phyloP scores from a whole-genome alignment of 108 stramenopile genomes.

The Mayamaea pseudoterrestris region DNA sequence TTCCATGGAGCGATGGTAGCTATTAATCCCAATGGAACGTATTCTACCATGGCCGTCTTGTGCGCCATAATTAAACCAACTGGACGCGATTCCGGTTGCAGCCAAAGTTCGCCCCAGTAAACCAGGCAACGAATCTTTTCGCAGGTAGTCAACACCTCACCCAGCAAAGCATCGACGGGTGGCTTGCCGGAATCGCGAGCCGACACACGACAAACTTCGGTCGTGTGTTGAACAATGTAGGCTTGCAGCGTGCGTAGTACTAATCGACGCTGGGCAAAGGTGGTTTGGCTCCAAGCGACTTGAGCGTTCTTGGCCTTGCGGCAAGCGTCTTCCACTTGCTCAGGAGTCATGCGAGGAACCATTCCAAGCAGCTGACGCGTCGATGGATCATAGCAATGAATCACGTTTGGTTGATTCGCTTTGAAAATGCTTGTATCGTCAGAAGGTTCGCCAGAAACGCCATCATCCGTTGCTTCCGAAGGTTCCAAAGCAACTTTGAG shows the following conservation, averaged over 20 bases:
- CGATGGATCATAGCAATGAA: conserved; percentile 90
- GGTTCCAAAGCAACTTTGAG: conserved; percentile 25
- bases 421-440: conserved; percentile 9
- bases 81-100: conserved; percentile 56
- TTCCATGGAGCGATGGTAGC: conserved; percentile 99
- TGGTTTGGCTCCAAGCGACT: conserved; percentile 72
- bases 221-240: conserved; percentile 78
- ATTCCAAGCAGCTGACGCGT: conserved; percentile 74
- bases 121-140: conserved; percentile 88
- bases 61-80: conserved; percentile 89
- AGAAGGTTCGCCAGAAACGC: conserved; percentile 24
- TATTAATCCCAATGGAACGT: conserved; percentile 91
- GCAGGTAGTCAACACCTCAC: conserved; percentile 95
- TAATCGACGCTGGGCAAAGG: conserved; percentile 80
- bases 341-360: conserved; percentile 65
- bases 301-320: conserved; percentile 80
- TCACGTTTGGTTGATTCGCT: conserved; percentile 29
- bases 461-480: conserved; percentile 37
- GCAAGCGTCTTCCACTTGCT: conserved; percentile 61
- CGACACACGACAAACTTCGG: conserved; percentile 81
- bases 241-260: conserved; percentile 89
- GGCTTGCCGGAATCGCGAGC: conserved; percentile 84
- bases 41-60: conserved; percentile 94
- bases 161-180: conserved; percentile 85
- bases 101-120: conserved; percentile 82